Percentiles rank a stretch among this genome's conserved stretches.
Evolutionary conservation across 2,329 filamentous ascomycete species (phyloP).

Genomic region (Fusarium torulosum): DNA sequence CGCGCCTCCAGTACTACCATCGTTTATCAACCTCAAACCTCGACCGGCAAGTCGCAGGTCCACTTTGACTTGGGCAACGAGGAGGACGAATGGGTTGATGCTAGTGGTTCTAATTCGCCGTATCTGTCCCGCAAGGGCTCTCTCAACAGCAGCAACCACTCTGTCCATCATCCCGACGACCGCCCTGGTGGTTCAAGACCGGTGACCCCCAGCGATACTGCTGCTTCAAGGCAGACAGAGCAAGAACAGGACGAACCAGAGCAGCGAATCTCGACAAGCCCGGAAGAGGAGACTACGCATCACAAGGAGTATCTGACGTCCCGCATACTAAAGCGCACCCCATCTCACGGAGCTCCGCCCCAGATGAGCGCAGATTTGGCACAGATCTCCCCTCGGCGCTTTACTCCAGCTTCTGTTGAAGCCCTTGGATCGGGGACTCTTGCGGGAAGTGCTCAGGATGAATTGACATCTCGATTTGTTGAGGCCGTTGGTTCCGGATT

Average conservation of each 20-base stretch:
- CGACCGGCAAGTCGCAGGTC: constrained; percentile 64
- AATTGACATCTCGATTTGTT: constrained; percentile 72
- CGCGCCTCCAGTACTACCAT: constrained; percentile 65
- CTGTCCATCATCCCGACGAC: constrained; percentile 55
- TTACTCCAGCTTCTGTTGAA: constrained; percentile 51
- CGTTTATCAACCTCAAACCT: constrained; percentile 59
- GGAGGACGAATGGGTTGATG: constrained; percentile 76
- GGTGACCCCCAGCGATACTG: constrained; percentile 52
- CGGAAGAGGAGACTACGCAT: constrained; percentile 58
- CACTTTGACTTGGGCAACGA: constrained; percentile 73
- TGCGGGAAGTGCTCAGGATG: constrained; percentile 55
- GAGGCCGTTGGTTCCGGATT: constrained; percentile 63
- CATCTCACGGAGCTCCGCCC: constrained; percentile 71
- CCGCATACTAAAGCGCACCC: constrained; percentile 72
- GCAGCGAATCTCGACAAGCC: constrained; percentile 43
- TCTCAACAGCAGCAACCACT: constrained; percentile 63
- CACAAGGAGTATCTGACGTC: constrained; percentile 77
- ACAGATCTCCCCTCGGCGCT: constrained; percentile 56
- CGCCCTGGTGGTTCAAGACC: constrained; percentile 54
- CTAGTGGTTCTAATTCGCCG: constrained; percentile 72
- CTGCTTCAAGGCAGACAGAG: constrained; percentile 18
- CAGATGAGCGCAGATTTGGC: constrained; percentile 72
- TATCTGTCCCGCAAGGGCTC: constrained; percentile 63
- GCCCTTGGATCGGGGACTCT: constrained; percentile 45
- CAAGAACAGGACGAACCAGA: constrained; percentile 28